A percentile compares a stretch with the other conserved stretches of the same genome.
Evolutionary conservation across 164 flowering plant genomes (phyloP).

Genomic region (Magnolia kwangsiensis): DNA sequence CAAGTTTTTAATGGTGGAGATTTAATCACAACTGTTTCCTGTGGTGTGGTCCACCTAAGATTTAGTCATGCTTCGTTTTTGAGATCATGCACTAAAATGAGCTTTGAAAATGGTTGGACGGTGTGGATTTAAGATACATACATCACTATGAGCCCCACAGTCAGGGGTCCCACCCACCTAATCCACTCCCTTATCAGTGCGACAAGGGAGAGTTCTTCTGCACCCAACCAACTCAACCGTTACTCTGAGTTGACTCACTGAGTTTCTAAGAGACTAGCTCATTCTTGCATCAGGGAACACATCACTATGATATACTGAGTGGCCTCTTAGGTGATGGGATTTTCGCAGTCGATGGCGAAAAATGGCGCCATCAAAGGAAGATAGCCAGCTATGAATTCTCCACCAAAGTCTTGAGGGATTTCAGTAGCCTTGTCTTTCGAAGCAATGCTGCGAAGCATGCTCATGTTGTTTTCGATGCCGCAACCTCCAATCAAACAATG

Average conservation of each 20-base stretch:
- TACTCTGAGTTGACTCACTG: not conserved
- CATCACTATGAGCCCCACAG: no score
- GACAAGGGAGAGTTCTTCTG: no score
- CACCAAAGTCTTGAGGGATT: constrained; percentile 29
- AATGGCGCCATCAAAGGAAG: constrained; percentile 45
- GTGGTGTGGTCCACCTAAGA: no score
- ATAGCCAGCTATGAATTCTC: constrained; percentile 46
- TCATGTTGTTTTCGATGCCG: constrained; percentile 15
- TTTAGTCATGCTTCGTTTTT: no score
- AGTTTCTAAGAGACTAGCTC: not conserved
- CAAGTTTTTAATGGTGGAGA: no score
- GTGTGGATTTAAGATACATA: no score
- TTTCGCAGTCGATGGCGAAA: constrained; percentile 52
- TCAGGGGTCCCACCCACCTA: no score
- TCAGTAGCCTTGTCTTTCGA: constrained; percentile 25
- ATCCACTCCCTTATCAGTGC: no score
- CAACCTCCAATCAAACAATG: constrained; percentile 6
- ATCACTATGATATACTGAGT: not conserved
- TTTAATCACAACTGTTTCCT: no score
- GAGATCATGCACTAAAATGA: no score
- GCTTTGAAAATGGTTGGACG: no score
- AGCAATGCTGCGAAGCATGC: constrained; percentile 28
- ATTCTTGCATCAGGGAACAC: constrained; percentile 1
- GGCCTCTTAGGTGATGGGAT: constrained; percentile 35
- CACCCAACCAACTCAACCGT: no score